Conservation (phyloP, 108 stramenopile species). For the Aureococcus anophagefferens region DNA sequence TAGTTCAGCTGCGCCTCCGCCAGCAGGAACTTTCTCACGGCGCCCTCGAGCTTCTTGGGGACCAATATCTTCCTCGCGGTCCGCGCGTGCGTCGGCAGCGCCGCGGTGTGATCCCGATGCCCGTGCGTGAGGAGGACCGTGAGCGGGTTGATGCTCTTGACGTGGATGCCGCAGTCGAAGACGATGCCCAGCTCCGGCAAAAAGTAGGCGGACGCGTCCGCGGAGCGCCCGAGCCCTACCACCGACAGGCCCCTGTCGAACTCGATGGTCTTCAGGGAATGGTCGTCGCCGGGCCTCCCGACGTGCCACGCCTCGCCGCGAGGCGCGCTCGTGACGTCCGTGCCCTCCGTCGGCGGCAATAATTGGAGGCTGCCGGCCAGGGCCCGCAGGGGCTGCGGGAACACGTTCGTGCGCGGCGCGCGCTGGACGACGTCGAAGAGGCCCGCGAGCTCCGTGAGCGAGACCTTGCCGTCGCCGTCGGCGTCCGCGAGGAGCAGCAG, state of each 20-base stretch:
- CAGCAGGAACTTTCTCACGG: constrained; percentile 35
- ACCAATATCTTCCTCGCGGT: constrained; percentile 21
- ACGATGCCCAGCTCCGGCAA: constrained; percentile 47
- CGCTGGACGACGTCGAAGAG: constrained; percentile 44
- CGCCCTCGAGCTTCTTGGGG: constrained; percentile 25
- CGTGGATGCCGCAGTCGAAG: constrained; percentile 44
- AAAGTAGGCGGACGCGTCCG: constrained; percentile 50
- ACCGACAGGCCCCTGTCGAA: constrained; percentile 34
- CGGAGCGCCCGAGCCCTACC: constrained; percentile 34
- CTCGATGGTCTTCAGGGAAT: constrained; percentile 37
- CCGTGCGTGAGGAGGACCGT: constrained; percentile 50
- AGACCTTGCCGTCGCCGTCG: constrained; percentile 39
- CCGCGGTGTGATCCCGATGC: constrained; percentile 52
- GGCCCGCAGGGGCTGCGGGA: constrained; percentile 47
- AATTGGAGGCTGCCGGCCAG: constrained; percentile 48
- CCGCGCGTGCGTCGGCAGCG: constrained; percentile 37
- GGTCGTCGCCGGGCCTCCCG: constrained; percentile 52
- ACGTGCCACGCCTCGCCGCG: constrained; percentile 30
- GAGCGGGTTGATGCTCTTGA: constrained; percentile 35
- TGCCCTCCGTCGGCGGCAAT: constrained; percentile 36
- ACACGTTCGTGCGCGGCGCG: constrained; percentile 26
- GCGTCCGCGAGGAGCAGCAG: constrained; percentile 40
- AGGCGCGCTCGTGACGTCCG: constrained; percentile 25
- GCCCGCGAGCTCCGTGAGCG: constrained; percentile 35
- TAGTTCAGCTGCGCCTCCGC: constrained; percentile 53